Base-by-base conservation (phyloP, 106 monocot genomes). In the Posidonia australis region DNA sequence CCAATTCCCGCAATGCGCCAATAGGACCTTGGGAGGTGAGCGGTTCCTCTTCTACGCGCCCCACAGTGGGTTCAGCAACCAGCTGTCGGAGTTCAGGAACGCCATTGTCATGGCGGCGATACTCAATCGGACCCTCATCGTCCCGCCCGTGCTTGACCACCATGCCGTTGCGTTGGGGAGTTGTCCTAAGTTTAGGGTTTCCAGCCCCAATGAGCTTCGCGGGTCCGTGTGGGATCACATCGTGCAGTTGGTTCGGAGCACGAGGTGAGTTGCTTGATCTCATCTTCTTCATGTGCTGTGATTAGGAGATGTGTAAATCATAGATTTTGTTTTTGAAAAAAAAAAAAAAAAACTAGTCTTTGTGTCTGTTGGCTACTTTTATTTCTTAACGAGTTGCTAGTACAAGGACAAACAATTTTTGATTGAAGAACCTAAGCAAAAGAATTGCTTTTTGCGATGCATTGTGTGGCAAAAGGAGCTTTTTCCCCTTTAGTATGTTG, bases 51-150 rank as follows among this genome's bases (percentile, higher is more conserved):
- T 77, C 79, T 98, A 87, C 60, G 86, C 96, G 0, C 96, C 96
- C 14, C 90, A 98, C 81, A 98, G 96, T 53, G 96, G 96, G 11
- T 98, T 98, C 90, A 90, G 82, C 77, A 98, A 98, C 74, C 96
- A 98, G 73, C 57, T 98, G 18, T 64, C 80, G 9, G 96, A 98
- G 82, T 70, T 98, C 67, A 82, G 58, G 69, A 90, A 85, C 62
- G 96, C 87, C 27, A 46, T 83, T 22, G 26, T 98, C 28, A 43
- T 91, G 22, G 77, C 87, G 6, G 90, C 72, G 3, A 75, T 98
- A 44, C 87, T 98, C 47, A 98, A 98, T 60, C 77, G 96, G 26
- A 91, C 96, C n/a, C 72, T 98, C 43, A 58, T 98, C 44, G 77
- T 87, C 0, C 96, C 90, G 23, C 96, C 96, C 0, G 85, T 91